A percentile compares a stretch with the other conserved stretches of the same genome.
phyloP scores from a whole-genome alignment of 495 filamentous ascomycete species.

The Penicillium samsonianum region DNA sequence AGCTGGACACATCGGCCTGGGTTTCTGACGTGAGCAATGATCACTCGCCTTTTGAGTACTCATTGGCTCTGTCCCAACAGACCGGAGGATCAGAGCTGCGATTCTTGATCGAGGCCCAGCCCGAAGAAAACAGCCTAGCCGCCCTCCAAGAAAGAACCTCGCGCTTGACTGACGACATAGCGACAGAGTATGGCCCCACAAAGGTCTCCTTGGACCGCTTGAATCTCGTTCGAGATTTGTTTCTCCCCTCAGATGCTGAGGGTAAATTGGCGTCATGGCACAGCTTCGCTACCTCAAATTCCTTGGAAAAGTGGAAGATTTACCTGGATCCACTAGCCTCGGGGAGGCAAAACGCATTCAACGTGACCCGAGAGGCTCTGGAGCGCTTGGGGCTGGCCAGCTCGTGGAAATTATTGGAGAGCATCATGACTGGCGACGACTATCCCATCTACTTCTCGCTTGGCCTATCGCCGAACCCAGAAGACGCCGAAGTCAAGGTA shows the following conservation, averaged over 20 bases:
- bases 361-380: not conserved
- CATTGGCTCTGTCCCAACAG: not conserved
- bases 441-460: not conserved
- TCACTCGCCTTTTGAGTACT: not conserved
- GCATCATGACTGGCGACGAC: not conserved
- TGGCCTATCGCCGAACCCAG: not conserved
- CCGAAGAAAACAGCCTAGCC: not conserved
- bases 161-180: not conserved
- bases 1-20: not conserved
- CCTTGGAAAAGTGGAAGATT: not conserved
- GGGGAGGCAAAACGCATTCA: not conserved
- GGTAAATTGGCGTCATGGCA: not conserved
- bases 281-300: not conserved
- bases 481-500: not conserved
- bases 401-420: not conserved
- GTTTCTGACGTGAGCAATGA: not conserved
- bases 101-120: not conserved
- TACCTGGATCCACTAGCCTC: not conserved
- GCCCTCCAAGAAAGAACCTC: not conserved
- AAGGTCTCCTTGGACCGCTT: not conserved
- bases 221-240: not conserved
- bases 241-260: not conserved
- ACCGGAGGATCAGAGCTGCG: not conserved
- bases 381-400: not conserved
- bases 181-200: not conserved